Evolutionary conservation across 192 early-diverging fungal genomes (phyloP).

Genomic region (Piromyces sp.): DNA sequence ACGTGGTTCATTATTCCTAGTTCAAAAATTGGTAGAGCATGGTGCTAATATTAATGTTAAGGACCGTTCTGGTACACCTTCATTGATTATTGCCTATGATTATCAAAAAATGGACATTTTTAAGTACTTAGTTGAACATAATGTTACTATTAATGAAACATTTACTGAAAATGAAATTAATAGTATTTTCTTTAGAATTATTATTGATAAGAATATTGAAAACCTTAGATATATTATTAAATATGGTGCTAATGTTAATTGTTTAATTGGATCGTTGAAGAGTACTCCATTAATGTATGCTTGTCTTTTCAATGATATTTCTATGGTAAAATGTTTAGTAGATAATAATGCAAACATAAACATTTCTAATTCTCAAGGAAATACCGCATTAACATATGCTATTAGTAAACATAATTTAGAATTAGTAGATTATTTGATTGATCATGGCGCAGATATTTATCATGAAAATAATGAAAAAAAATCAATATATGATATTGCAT

Average conservation of each 20-base stretch:
- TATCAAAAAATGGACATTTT: background rate
- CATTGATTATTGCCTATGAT: background rate
- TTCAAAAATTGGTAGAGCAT: background rate
- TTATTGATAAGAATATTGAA: background rate
- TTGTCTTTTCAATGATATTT: background rate
- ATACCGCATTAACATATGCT: background rate
- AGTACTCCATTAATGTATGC: background rate
- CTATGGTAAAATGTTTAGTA: background rate
- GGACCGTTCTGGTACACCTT: background rate
- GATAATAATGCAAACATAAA: background rate
- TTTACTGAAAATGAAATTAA: background rate
- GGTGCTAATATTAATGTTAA: background rate
- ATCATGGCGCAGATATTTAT: background rate
- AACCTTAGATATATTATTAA: background rate
- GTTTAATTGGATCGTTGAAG: background rate
- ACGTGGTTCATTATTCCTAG: background rate
- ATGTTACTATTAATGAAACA: background rate
- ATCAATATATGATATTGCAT: background rate
- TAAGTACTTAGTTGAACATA: background rate
- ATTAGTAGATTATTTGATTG: background rate
- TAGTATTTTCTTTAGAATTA: background rate
- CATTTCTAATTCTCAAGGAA: background rate
- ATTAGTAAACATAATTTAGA: background rate
- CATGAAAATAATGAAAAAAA: background rate
- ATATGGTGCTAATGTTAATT: background rate